phyloP scores from a whole-genome alignment of 1,139 yeast species.

The Kazachstania sp. region DNA sequence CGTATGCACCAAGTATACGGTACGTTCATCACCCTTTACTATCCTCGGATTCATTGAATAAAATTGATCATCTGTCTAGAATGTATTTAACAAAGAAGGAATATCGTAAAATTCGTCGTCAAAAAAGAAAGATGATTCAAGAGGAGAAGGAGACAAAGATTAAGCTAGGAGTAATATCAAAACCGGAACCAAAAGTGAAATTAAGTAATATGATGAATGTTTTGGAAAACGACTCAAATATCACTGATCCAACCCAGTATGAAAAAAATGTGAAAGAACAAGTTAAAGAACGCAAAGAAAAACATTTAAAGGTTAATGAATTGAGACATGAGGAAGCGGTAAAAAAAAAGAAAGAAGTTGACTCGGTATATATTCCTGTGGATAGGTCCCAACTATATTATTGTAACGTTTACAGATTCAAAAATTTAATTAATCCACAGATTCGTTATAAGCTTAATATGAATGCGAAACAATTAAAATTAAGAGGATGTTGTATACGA shows the following conservation, averaged over 20 bases:
- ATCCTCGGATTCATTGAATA: not conserved
- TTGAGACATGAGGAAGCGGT: conserved; percentile 36
- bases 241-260: conserved; percentile 80
- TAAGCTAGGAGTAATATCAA: conserved; percentile 71
- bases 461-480: conserved; percentile 64
- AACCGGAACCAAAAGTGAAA: conserved; percentile 86
- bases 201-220: conserved; percentile 78
- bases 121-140: conserved; percentile 53
- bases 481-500: conserved; percentile 51
- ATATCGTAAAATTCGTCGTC: conserved; percentile 62
- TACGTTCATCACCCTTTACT: conserved; percentile 73
- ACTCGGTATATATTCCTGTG: no score
- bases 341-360: conserved; percentile 2
- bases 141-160: conserved; percentile 73
- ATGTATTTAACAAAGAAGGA: conserved; percentile 70
- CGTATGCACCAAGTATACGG: conserved; percentile 21
- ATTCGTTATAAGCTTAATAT: conserved; percentile 66
- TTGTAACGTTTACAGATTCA: conserved; percentile 54
- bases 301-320: conserved; percentile 56
- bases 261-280: conserved; percentile 66
- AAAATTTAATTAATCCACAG: conserved; percentile 49
- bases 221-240: conserved; percentile 69
- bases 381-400: conserved; percentile 13
- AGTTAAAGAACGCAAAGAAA: conserved; percentile 51
- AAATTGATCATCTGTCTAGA: conserved; percentile 42